Percentiles rank a stretch among this genome's conserved stretches.
Conservation (phyloP, 2,329 filamentous ascomycete genomes). For the Fusarium sp. region DNA sequence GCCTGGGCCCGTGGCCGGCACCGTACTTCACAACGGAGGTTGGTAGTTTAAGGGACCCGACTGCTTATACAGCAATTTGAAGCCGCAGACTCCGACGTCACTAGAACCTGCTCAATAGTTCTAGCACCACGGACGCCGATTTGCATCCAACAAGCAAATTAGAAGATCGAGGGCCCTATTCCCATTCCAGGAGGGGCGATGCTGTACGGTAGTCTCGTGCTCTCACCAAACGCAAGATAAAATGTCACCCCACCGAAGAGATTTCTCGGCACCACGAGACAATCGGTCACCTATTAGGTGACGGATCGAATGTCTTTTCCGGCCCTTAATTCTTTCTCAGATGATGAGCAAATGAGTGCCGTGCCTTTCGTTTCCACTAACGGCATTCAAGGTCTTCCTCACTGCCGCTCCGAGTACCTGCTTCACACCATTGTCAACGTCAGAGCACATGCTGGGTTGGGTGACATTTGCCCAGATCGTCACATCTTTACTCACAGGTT, state of each 20-base stretch:
- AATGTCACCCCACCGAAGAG: conserved; percentile 44
- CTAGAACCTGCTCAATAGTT: conserved; percentile 37
- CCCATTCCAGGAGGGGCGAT: conserved; percentile 34
- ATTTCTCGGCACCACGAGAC: conserved; percentile 44
- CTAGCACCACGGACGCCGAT: conserved; percentile 39
- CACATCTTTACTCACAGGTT: conserved; percentile 36
- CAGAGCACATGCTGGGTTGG: conserved; percentile 39
- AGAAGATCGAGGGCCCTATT: conserved; percentile 24
- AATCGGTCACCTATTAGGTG: conserved; percentile 40
- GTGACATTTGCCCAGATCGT: conserved; percentile 35
- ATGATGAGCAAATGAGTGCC: conserved; percentile 33
- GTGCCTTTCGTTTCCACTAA: conserved; percentile 19
- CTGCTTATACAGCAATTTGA: conserved; percentile 40
- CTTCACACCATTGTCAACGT: conserved; percentile 30
- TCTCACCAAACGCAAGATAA: conserved; percentile 26
- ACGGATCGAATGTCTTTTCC: conserved; percentile 40
- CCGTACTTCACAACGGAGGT: conserved; percentile 28
- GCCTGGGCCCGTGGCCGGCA: conserved; percentile 36
- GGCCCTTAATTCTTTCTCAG: conserved; percentile 19
- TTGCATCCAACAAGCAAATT: conserved; percentile 32
- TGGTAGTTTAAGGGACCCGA: conserved; percentile 30
- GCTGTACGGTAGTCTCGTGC: conserved; percentile 38
- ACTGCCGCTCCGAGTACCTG: conserved; percentile 26
- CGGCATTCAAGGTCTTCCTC: conserved; percentile 5
- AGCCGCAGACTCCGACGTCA: conserved; percentile 39